Conservation (phyloP, 1,139 yeast species). For the Magnusiomyces sp. region DNA sequence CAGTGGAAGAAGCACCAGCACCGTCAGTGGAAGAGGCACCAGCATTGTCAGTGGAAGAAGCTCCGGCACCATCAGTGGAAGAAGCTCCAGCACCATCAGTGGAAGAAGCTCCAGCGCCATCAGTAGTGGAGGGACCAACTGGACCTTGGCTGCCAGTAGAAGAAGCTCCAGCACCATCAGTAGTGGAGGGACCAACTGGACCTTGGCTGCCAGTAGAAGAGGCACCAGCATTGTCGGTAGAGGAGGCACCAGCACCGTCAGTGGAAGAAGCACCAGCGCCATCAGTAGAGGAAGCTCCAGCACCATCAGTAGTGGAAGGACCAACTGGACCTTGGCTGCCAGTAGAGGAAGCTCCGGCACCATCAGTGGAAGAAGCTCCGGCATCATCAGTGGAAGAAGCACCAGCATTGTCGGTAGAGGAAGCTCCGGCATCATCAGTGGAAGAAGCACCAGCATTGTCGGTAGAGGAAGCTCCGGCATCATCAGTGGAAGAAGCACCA, state of each 20-base stretch:
- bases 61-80: too few relatives aligned
- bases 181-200: too few relatives aligned
- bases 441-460: background rate
- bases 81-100: too few relatives aligned
- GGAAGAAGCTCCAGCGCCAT: too few relatives aligned
- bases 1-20: too few relatives aligned
- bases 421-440: background rate
- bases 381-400: background rate
- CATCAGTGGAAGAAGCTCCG: background rate
- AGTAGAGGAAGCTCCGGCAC: background rate
- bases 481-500: background rate
- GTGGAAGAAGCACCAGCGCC: background rate
- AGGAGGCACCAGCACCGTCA: background rate
- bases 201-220: too few relatives aligned
- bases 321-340: background rate
- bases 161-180: too few relatives aligned
- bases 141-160: too few relatives aligned
- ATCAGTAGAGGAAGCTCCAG: background rate
- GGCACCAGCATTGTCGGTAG: background rate
- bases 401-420: background rate
- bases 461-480: background rate
- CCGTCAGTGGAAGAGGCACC: too few relatives aligned
- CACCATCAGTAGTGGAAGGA: background rate
- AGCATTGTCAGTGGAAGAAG: too few relatives aligned
- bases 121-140: too few relatives aligned